phyloP scores from a whole-genome alignment of 1,284 basidiomycete genomes.

The Blastosporella zonata region DNA sequence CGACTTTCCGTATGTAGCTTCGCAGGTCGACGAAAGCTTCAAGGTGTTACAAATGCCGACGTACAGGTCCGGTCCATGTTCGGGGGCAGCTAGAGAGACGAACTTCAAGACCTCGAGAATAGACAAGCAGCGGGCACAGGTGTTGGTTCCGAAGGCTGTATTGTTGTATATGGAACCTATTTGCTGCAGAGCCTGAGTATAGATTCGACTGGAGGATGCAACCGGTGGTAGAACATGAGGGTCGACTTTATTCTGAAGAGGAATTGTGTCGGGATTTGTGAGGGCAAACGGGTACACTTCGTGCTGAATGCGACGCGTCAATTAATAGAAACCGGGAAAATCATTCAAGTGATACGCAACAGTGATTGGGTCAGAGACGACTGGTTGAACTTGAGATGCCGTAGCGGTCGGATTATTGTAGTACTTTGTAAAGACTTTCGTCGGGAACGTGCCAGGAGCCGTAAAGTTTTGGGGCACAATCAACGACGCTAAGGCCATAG shows the following conservation, averaged over 20 bases:
- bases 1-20: constrained; percentile 42
- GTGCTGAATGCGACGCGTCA: constrained; percentile 37
- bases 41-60: constrained; percentile 62
- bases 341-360: constrained; percentile 33
- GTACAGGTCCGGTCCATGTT: constrained; percentile 56
- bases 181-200: constrained; percentile 51
- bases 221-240: constrained; percentile 62
- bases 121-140: constrained; percentile 63
- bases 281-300: constrained; percentile 52
- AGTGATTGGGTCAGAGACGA: constrained; percentile 64
- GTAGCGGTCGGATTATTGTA: constrained; percentile 73
- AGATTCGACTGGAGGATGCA: constrained; percentile 41
- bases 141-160: constrained; percentile 46
- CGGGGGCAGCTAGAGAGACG: constrained; percentile 61
- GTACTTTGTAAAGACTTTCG: constrained; percentile 58
- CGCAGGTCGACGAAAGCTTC: constrained; percentile 52
- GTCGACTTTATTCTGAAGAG: constrained; percentile 54
- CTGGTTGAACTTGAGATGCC: constrained; percentile 63
- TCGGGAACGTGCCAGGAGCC: constrained; percentile 63
- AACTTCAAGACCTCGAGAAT: constrained; percentile 65
- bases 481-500: constrained; percentile 10
- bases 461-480: constrained; percentile 51
- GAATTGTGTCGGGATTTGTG: constrained; percentile 59
- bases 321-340: not conserved
- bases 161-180: constrained; percentile 51